These are phyloP conservation scores for Iberis amara DNA, from an alignment of 441 rosid species.

Conservation along the genomic window DNA sequence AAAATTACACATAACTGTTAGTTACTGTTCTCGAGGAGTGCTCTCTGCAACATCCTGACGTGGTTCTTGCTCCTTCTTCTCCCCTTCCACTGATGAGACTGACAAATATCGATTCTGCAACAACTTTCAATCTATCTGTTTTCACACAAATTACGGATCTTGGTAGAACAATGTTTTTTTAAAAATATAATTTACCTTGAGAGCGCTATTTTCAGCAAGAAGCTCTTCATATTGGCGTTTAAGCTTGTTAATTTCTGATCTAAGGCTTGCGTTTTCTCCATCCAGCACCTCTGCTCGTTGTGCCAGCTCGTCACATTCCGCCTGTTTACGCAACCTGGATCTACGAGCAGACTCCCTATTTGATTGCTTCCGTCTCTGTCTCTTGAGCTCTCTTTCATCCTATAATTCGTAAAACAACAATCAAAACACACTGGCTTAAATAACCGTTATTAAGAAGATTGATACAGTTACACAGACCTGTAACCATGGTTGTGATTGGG, in stretches of 20 bases:
- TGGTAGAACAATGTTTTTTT: not conserved
- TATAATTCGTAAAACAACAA: conserved; percentile 11
- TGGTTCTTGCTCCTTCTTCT: conserved; percentile 43
- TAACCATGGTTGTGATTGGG: conserved; percentile 74
- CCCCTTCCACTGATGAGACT: too few relatives aligned
- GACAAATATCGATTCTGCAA: conserved; percentile 53
- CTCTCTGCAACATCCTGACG: conserved; percentile 28
- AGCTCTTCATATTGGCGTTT: conserved; percentile 74
- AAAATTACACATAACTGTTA: conserved; percentile 22
- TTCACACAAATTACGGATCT: conserved; percentile 1
- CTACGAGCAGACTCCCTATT: conserved; percentile 95
- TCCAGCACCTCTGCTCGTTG: conserved; percentile 73
- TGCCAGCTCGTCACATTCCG: conserved; percentile 90
- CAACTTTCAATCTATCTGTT: conserved; percentile 12
- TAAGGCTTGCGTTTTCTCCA: conserved; percentile 75
- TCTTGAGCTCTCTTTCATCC: conserved; percentile 87
- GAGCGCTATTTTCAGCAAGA: conserved; percentile 56
- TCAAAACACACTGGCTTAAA: conserved; percentile 1
- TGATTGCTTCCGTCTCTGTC: conserved; percentile 89
- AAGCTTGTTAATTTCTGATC: conserved; percentile 66
- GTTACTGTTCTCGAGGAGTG: conserved; percentile 7
- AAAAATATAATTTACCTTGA: conserved; percentile 50
- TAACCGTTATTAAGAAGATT: not conserved
- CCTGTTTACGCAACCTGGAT: conserved; percentile 97
- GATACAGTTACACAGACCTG: conserved; percentile 42